Percentiles rank a stretch among this genome's conserved stretches.
These are phyloP conservation scores for Colletotrichum acutatum DNA, from an alignment of 2,329 filamentous ascomycete species.

Conservation along the genomic window DNA sequence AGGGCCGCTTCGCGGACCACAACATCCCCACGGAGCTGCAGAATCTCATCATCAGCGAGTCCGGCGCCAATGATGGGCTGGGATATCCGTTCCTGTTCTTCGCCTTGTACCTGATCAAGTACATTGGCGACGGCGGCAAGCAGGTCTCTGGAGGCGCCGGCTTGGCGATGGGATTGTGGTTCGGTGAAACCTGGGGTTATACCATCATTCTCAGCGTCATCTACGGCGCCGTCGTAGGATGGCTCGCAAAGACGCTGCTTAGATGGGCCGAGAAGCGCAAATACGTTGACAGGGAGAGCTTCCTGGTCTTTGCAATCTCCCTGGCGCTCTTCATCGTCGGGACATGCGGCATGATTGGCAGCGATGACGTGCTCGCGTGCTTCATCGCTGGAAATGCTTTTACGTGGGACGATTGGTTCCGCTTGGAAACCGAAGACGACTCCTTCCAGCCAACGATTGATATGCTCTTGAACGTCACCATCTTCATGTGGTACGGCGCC, in stretches of 20 bases:
- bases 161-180: conserved; percentile 82
- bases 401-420: conserved; percentile 95
- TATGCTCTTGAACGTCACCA: conserved; percentile 88
- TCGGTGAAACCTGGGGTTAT: conserved; percentile 87
- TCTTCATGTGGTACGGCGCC: conserved; percentile 93
- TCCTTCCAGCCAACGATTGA: conserved; percentile 94
- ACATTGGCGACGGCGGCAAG: conserved; percentile 67
- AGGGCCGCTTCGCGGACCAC: conserved; percentile 91
- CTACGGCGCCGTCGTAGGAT: conserved; percentile 83
- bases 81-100: conserved; percentile 92
- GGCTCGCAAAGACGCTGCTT: conserved; percentile 82
- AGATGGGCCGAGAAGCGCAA: conserved; percentile 85
- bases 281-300: conserved; percentile 88
- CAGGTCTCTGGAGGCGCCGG: conserved; percentile 68
- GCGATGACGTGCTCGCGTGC: conserved; percentile 89
- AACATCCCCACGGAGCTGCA: conserved; percentile 87
- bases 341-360: conserved; percentile 87
- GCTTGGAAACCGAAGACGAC: conserved; percentile 87
- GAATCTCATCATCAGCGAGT: conserved; percentile 83
- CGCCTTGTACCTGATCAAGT: conserved; percentile 85
- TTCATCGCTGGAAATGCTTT: conserved; percentile 93
- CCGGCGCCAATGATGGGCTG: conserved; percentile 88
- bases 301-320: conserved; percentile 86
- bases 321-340: conserved; percentile 88
- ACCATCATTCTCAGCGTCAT: conserved; percentile 81